Percentiles rank a stretch among this genome's conserved stretches.
phyloP scores from a whole-genome alignment of 805 yeast species.

The Ogataea methylovora region DNA sequence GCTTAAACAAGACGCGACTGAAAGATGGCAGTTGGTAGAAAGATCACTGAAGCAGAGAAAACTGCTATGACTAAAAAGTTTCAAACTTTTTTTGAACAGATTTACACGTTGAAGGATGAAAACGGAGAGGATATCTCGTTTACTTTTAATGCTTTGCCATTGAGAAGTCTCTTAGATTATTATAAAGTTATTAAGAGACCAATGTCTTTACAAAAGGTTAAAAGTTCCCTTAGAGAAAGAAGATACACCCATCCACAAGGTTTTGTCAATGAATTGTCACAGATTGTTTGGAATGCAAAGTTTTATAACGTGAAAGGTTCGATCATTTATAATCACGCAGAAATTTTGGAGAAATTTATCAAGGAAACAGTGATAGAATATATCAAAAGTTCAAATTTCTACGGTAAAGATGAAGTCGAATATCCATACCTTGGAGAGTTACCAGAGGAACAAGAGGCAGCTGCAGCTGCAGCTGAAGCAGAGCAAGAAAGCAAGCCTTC shows the following conservation, averaged over 20 bases:
- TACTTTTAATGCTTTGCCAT: slow-evolving; percentile 65
- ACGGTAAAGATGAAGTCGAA: slow-evolving; percentile 27
- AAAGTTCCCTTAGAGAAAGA: slow-evolving; percentile 44
- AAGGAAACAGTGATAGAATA: slow-evolving; percentile 39
- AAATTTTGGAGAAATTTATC: slow-evolving; percentile 46
- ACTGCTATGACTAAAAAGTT: slow-evolving; percentile 11
- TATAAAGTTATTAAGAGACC: slow-evolving; percentile 74
- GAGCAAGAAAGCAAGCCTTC: background rate
- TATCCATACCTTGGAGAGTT: slow-evolving; percentile 68
- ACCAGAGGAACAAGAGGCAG: slow-evolving; percentile 31
- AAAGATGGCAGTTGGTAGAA: slow-evolving; percentile 7
- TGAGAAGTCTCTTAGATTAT: slow-evolving; percentile 67
- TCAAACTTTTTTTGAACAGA: slow-evolving; percentile 11
- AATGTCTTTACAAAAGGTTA: slow-evolving; percentile 70
- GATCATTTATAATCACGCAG: slow-evolving; percentile 61
- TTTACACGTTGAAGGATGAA: slow-evolving; percentile 18
- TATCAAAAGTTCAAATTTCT: slow-evolving; percentile 34
- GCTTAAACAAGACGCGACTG: background rate
- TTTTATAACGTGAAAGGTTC: slow-evolving; percentile 70
- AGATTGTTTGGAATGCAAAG: slow-evolving; percentile 86
- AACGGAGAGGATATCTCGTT: slow-evolving; percentile 23
- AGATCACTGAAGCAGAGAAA: slow-evolving; percentile 12
- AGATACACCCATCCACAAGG: slow-evolving; percentile 56
- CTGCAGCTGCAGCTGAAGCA: slow-evolving; percentile 2
- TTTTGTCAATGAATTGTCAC: slow-evolving; percentile 71